These are phyloP conservation scores for Taiozyma sp. DNA, from an alignment of 1,139 yeast genomes.

Conservation along the genomic window DNA sequence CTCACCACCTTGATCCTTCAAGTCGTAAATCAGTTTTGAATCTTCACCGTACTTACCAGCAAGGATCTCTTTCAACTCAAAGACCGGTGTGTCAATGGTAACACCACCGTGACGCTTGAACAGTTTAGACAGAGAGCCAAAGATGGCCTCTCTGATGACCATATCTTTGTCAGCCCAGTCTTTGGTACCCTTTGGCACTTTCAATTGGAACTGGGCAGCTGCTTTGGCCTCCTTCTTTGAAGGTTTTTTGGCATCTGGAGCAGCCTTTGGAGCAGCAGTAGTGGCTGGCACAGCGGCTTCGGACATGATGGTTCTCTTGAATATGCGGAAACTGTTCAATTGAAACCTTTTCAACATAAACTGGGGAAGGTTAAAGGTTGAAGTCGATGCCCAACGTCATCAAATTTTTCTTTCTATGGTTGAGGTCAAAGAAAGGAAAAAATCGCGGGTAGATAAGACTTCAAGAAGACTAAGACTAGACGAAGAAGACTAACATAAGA, in stretches of 20 bases:
- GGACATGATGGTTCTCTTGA: slow-evolving; percentile 12
- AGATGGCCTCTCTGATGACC: slow-evolving; percentile 88
- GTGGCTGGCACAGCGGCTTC: slow-evolving; percentile 3
- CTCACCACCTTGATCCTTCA: slow-evolving; percentile 99
- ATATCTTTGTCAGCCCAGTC: slow-evolving; percentile 99
- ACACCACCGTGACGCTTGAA: slow-evolving; percentile 97
- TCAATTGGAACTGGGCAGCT: slow-evolving; percentile 58
- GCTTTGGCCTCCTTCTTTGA: slow-evolving; percentile 27
- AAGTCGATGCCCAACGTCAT: neutral
- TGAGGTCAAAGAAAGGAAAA: neutral
- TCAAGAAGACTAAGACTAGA: no score
- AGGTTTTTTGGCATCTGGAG: slow-evolving; percentile 9
- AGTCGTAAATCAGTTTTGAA: slow-evolving; percentile 87
- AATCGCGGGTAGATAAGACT: neutral
- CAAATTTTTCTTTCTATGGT: neutral
- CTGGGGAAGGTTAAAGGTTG: neutral
- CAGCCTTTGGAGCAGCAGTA: slow-evolving; percentile 8
- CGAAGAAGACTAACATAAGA: no score
- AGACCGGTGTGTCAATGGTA: slow-evolving; percentile 96
- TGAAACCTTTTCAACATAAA: neutral
- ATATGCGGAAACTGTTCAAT: neutral
- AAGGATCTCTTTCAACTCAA: slow-evolving; percentile 88
- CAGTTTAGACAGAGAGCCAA: slow-evolving; percentile 59
- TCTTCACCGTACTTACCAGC: slow-evolving; percentile 99
- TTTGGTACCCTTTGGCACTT: slow-evolving; percentile 95